Base-by-base conservation (phyloP, 257 asterid genomes). In the Solanum gracilifrons region DNA sequence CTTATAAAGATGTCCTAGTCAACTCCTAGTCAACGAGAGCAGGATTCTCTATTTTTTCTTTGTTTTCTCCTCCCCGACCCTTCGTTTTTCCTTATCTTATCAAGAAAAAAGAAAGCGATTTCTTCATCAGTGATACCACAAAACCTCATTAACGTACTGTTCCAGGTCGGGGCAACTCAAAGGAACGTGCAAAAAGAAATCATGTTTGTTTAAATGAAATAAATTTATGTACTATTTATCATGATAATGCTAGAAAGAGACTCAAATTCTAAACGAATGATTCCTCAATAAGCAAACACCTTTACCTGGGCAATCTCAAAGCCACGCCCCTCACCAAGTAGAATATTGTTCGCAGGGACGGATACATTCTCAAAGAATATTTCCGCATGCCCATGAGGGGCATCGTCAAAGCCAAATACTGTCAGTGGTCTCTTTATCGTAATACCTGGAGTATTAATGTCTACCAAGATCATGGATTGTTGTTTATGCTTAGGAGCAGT, bases 301-400 rank as follows among this genome's bases (percentile, higher is more conserved):
- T 75, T 90, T 84, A 95, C 99, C 98, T 95, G 99, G 79, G 99
- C 99, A 87, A 97, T 97, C 91, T 97, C 99, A 64, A 97, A 97
- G 58, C 99, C 99, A 87, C 98, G 95, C 66, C 99, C 99, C 94
- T 97, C 99, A 4, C 99, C 99, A 13, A 95, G 94, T 13, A 97
- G 91, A 90, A 97, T 95, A 86, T 93, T 97, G 86, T 84, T 92
- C 87, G 93, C 89, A 2, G 98, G 96, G 84, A 95, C 96, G 3
- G 91, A 46, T 1, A 95, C 99, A 86, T 93, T 93, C 93, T 94
- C 97, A 83, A 97, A 95, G 39, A 88, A 85, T 87, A 97, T 90
- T 91, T 97, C 99, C 3, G 99, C 99, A 90, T 97, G 99, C 32
- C 99, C 99, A 60, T 97, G 99, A 60, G 99, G 99, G 20, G 99